Evolutionary conservation across 2,329 filamentous ascomycete species (phyloP), one percentile per base, ranked within the genome.

Genomic region (Trichophyton benhamiae): DNA sequence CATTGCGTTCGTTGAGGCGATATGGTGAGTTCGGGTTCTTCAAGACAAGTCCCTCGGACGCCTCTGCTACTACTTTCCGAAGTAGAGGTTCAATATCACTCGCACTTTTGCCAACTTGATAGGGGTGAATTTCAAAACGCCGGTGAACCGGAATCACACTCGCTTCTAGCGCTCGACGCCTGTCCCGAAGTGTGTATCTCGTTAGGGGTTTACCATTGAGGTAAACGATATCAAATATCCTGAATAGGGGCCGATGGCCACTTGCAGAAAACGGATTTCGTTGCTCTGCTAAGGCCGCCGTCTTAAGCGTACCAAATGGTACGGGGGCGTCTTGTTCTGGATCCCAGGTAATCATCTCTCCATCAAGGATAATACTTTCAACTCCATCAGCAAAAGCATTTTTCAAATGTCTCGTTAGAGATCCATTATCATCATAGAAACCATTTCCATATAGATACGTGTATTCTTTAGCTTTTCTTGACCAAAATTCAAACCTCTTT

Each of bases 331-430:
- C 88, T 58, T 88, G 80, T 52, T 87, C 84, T 63, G 91, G 88
- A 70, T 97, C 90, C 94, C 94, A 99, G 0, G 91, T 96, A 62
- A 99, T 91, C 94, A 99, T 99, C 72, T 99, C 94, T 8, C 94
- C 94, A 68, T 99, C 94, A 0, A 99, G 80, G 58, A 99, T 96
- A 65, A 96, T 81, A 69, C 89, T 96, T 15, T 86, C 81, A 0
- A 97, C 90, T 1, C 86, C 85, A 0, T 84, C 77, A 1, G 85
- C 79, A 71, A 99, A 97, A 0, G 89, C 90, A 46, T 84, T 79
- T 59, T 83, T 83, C 20, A 97, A 78, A 70, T 95, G 87, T 38
- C 89, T 82, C 0, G 92, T 96, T 59, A 97, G 73, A 5, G 91
- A 85, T 6, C 87, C 87, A 46, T 86, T 84, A 4, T 87, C 82